These are phyloP conservation scores for Lophiotrema nucula DNA, from an alignment of 495 filamentous ascomycete genomes.

Conservation along the genomic window DNA sequence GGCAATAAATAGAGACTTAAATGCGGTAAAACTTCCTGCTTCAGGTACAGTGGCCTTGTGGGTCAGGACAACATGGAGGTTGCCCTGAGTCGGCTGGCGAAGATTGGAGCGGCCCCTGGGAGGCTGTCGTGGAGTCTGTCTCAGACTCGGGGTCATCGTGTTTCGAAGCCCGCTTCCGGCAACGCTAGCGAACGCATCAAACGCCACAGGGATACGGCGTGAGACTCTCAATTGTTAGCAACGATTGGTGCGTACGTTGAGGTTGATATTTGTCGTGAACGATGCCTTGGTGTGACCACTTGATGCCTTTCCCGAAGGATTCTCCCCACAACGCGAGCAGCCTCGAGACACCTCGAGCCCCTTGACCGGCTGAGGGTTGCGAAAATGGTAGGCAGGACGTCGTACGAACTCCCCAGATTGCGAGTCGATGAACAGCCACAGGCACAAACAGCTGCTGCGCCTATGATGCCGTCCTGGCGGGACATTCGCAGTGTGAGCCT, in stretches of 20 bases:
- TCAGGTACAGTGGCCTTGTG: neutral
- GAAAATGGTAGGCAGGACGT: no score
- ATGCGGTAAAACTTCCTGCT: constrained; percentile 1
- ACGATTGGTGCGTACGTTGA: neutral
- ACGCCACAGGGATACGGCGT: constrained; percentile 11
- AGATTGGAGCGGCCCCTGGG: constrained; percentile 20
- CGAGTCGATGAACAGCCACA: no score
- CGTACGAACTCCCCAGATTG: no score
- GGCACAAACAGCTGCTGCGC: no score
- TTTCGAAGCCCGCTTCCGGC: constrained; percentile 29
- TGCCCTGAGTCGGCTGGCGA: neutral
- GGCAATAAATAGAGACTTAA: constrained; percentile 2
- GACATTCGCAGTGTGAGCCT: no score
- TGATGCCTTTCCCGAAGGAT: no score
- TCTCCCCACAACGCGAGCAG: no score
- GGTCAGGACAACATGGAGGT: neutral
- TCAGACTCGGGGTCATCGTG: constrained; percentile 14
- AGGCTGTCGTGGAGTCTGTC: constrained; percentile 25
- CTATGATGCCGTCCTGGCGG: no score
- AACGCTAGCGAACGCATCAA: constrained; percentile 19
- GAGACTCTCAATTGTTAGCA: constrained; percentile 9
- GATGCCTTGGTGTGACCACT: neutral
- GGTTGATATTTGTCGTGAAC: neutral
- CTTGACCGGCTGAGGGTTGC: no score
- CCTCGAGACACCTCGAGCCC: no score